Conservation (phyloP, 2,329 filamentous ascomycete species). For the Colletotrichum tabaci region DNA sequence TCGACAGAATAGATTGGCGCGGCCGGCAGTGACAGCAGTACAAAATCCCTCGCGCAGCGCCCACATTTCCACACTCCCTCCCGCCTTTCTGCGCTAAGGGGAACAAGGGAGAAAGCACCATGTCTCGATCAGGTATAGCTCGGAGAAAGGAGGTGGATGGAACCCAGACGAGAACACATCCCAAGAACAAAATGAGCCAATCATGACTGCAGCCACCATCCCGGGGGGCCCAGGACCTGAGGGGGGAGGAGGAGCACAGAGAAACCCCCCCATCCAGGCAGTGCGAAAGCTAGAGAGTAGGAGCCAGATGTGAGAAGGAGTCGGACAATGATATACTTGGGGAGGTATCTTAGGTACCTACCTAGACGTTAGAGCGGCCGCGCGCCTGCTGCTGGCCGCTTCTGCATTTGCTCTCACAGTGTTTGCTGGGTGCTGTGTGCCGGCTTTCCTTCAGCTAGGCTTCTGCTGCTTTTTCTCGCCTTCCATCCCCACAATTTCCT, state of each 20-base stretch:
- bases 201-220: slow-evolving; percentile 25
- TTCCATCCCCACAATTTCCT: slow-evolving; percentile 47
- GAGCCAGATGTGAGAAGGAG: background rate
- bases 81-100: slow-evolving; percentile 32
- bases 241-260: no score
- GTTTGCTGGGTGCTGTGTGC: background rate
- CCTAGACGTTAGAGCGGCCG: no score
- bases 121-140: slow-evolving; percentile 20
- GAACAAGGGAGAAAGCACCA: slow-evolving; percentile 13
- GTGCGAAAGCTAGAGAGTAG: background rate
- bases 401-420: background rate
- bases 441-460: background rate
- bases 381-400: slow-evolving; percentile 34
- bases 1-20: slow-evolving; percentile 8
- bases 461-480: slow-evolving; percentile 46
- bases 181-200: slow-evolving; percentile 6
- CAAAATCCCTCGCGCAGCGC: slow-evolving; percentile 3
- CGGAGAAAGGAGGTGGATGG: slow-evolving; percentile 10
- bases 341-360: no score
- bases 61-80: slow-evolving; percentile 29
- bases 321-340: background rate
- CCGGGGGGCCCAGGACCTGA: background rate
- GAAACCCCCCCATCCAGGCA: background rate
- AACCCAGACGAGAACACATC: slow-evolving; percentile 3
- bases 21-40: slow-evolving; percentile 16